These are phyloP conservation scores for Fusarium pseudonygamai DNA, from an alignment of 2,329 filamentous ascomycete genomes.

Conservation along the genomic window DNA sequence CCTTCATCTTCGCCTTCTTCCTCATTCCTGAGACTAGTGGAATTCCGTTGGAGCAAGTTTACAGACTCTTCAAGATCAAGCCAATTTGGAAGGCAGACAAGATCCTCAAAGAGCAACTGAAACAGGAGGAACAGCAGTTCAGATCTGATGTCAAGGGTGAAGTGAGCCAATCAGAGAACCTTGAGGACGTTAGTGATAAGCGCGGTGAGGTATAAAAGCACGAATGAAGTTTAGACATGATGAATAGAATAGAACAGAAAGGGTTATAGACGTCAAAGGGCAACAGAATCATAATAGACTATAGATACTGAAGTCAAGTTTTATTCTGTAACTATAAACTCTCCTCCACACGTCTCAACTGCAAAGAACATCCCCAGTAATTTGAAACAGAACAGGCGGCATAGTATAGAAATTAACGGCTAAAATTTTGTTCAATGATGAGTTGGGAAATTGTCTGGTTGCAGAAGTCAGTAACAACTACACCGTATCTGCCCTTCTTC, in stretches of 20 bases:
- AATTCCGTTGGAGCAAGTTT: constrained; percentile 61
- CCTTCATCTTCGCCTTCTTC: constrained; percentile 60
- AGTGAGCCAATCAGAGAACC: constrained; percentile 13
- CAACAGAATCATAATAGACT: too few species aligned
- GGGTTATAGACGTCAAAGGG: too few species aligned
- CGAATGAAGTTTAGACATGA: too few species aligned
- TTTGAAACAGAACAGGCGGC: too few species aligned
- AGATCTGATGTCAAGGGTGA: constrained; percentile 34
- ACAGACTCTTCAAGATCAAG: constrained; percentile 55
- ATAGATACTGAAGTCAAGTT: too few species aligned
- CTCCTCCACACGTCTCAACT: too few species aligned
- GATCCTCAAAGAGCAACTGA: constrained; percentile 31
- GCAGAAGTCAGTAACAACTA: not conserved
- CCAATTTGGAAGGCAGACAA: constrained; percentile 38
- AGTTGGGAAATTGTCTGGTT: too few species aligned
- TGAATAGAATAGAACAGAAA: too few species aligned
- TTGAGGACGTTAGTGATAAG: not conserved
- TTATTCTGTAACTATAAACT: too few species aligned
- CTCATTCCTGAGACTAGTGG: constrained; percentile 64
- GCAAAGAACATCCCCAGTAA: too few species aligned
- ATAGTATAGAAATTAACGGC: not conserved
- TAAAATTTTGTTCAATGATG: not conserved
- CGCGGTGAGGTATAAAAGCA: not conserved
- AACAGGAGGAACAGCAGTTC: constrained; percentile 34
- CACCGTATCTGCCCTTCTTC: not conserved